These are phyloP conservation scores for Dactylellina haptotyla DNA, from an alignment of 2,329 filamentous ascomycete genomes.

Conservation along the genomic window DNA sequence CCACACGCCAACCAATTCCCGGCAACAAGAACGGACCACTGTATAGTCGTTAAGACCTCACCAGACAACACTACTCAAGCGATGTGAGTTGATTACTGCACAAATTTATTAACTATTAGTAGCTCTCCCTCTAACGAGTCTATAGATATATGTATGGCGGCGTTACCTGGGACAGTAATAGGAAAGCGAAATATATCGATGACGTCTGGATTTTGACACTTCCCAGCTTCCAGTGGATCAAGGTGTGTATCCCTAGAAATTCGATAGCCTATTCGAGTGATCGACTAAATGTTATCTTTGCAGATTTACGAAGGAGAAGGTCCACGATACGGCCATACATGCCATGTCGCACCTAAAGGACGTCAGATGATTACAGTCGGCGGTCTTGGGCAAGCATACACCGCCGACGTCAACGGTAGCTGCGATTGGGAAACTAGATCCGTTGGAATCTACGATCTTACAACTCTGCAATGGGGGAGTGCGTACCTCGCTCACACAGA, in stretches of 20 bases:
- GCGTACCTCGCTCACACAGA: conserved; percentile 22
- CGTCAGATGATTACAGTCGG: conserved; percentile 51
- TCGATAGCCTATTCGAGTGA: not conserved
- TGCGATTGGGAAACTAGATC: conserved; percentile 50
- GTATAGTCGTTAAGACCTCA: conserved; percentile 29
- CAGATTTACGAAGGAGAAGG: conserved; percentile 50
- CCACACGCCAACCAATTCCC: conserved; percentile 44
- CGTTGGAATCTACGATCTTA: conserved; percentile 46
- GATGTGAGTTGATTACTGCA: conserved; percentile 22
- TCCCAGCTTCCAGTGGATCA: conserved; percentile 58
- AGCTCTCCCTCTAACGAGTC: not conserved
- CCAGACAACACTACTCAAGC: conserved; percentile 37
- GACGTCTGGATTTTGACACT: conserved; percentile 58
- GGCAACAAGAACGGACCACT: conserved; percentile 37
- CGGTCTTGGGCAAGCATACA: conserved; percentile 40
- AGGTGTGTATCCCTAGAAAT: conserved; percentile 20
- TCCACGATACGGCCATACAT: conserved; percentile 45
- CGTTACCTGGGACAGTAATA: conserved; percentile 17
- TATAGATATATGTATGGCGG: conserved; percentile 46
- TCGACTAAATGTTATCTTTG: not conserved
- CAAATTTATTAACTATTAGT: not conserved
- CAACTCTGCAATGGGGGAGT: conserved; percentile 40
- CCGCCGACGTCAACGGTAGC: conserved; percentile 40
- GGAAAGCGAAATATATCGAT: conserved; percentile 30
- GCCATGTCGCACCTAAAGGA: conserved; percentile 38